Base-by-base conservation (phyloP, 768 basidiomycete genomes). In the Fistulinella prunicolor region DNA sequence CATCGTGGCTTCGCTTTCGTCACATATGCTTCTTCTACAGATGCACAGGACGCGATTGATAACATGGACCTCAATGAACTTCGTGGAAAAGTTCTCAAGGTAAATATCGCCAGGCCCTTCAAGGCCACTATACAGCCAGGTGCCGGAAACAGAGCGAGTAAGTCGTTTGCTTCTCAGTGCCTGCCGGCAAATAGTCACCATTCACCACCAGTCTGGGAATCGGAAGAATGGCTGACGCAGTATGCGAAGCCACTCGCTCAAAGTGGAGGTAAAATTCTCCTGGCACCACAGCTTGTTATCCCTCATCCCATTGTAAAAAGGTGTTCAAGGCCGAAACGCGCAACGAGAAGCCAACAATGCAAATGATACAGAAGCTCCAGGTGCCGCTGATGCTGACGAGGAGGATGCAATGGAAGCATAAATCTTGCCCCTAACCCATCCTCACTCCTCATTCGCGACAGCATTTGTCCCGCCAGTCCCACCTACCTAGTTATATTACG, bases 11-110 rank as follows among this genome's bases (percentile, higher is more conserved):
- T 94, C 70, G 95, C 86, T 9, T 97, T 97, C 63, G 81, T 97
- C 40, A 94, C 93, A 2, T 98, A 81, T 64, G 70, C 82, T 10
- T 86, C 85, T 7, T 64, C 87, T 9, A 78, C 79, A 20, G 92
- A 95, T 67, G 94, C 95, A 5, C 87, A 90, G 62, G 94, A 97
- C 65, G 95, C 95, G 23, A 95, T 97, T 51, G 95, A 98, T 75
- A 98, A 98, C 71, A 97, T 94, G 90, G 94, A 98, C 68, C 73
- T 94, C 69, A 96, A 95, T 61, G 94, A 94, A 64, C 74, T 89
- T 49, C 77, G 73, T 42, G 91, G 84, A 42, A 80, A 79, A 50
- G 84, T 87, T 43, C 69, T 89, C 53, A 89, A 85, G 71, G 92
- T 85, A 41, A 95, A 89, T 63, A 68, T 94, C 34, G 94, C 94